Evolutionary conservation across 441 rosid species (phyloP), one percentile per base, ranked within the genome.

Genomic region (Viola pubescens): DNA sequence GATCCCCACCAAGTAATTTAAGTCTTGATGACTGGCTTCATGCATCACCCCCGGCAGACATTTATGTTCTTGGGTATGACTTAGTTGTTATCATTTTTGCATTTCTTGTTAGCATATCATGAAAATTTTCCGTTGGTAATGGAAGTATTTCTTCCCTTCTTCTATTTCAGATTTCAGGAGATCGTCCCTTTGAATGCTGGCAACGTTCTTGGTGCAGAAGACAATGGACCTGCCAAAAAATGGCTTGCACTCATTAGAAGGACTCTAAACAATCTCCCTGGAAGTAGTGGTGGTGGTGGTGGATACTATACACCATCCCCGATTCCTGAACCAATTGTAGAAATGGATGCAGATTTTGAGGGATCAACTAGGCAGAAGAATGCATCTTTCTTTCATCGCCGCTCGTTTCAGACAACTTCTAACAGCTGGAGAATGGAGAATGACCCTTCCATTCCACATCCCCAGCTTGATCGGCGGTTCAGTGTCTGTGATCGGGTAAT

Each of bases 141-240:
- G 54, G 51, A 52, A 67, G 5, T 42, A 58, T 64, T 50, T 70
- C 37, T 37, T 3, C 9, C 8, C 9, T 51, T 19, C 68, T 37
- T 56, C 48, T 50, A 14, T 68, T 60, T 68, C 73, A 94, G 98
- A 64, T 88, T 90, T 80, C 99, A 94, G 78, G 99, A 94, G 80
- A 90, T 94, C 49, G 97, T 90, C 64, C 97, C 97, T 68, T 77
- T 94, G 59, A 94, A 90, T 73, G 96, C 99, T 59, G 97, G 97
- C 46, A 94, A 94, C 71, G 77, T 94, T 62, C 80, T 94, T 52
- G 99, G 99, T 26, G 80, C 97, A 53, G 99, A 94, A 82, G 97
- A 94, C 79, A 94, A 88, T 66, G 99, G 94, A 13, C 99, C 99
- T 14, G 97, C 99, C 58, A 88, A 83, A 68, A 94, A 90, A 80